Evolutionary conservation across 768 basidiomycete genomes (phyloP).

Genomic region (Termitomyces sp.): DNA sequence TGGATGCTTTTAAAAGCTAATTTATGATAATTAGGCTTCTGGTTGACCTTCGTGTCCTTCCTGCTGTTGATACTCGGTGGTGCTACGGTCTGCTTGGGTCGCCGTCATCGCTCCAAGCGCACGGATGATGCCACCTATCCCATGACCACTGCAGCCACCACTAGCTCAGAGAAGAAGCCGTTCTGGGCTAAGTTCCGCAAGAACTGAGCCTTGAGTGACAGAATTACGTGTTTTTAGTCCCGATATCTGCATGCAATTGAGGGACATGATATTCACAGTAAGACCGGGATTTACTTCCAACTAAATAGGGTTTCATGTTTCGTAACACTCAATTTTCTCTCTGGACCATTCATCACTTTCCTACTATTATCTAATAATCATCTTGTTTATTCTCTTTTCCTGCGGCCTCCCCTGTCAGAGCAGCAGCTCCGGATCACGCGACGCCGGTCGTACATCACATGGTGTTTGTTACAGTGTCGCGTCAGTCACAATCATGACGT

Average conservation of each 20-base stretch:
- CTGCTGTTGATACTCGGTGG: conserved; percentile 63
- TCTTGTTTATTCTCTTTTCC: too few relatives aligned
- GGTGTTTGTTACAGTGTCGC: background rate
- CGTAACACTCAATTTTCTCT: background rate
- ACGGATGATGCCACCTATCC: conserved; percentile 38
- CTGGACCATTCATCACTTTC: background rate
- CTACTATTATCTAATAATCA: background rate
- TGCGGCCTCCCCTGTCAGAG: too few relatives aligned
- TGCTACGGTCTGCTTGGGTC: conserved; percentile 68
- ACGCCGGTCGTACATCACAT: background rate
- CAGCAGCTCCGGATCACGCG: too few relatives aligned
- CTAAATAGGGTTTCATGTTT: background rate
- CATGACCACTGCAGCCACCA: conserved; percentile 26
- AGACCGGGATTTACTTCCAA: background rate
- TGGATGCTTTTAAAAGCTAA: background rate
- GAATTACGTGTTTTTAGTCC: background rate
- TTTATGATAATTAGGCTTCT: conserved; percentile 48
- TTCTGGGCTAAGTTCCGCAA: conserved; percentile 37
- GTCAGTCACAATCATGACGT: background rate
- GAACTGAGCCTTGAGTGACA: conserved; percentile 17
- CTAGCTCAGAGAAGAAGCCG: conserved; percentile 18
- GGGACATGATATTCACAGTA: too few relatives aligned
- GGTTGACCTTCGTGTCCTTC: conserved; percentile 68
- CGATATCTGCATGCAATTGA: background rate
- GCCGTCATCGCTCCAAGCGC: conserved; percentile 55